phyloP scores from a whole-genome alignment of 1,284 basidiomycete genomes.

The Microbotryum saponariae region DNA sequence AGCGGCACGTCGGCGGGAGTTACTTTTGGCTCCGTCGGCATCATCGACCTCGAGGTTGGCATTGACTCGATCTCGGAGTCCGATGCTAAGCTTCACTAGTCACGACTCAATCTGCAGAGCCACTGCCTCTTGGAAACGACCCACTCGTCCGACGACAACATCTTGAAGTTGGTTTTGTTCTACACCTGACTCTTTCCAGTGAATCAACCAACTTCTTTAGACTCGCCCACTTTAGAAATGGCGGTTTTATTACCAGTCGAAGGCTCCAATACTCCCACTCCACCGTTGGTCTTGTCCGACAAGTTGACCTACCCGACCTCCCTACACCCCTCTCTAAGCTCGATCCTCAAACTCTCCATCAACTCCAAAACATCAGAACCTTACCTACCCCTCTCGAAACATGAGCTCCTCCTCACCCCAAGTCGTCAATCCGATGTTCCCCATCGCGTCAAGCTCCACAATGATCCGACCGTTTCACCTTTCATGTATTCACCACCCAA shows the following conservation, averaged over 20 bases:
- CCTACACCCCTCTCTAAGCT: not conserved
- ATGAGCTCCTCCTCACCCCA: conserved; percentile 1
- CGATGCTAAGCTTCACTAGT: too few species aligned
- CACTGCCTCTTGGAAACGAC: not conserved
- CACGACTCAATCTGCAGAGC: too few species aligned
- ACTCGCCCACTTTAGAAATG: not conserved
- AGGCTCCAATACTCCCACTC: not conserved
- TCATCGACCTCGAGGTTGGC: too few species aligned
- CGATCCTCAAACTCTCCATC: not conserved
- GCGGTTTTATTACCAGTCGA: not conserved
- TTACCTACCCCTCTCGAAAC: not conserved
- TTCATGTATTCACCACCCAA: not conserved
- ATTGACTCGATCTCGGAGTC: too few species aligned
- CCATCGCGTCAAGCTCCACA: not conserved
- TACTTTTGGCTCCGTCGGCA: too few species aligned
- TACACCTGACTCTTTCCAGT: not conserved
- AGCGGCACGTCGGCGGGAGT: too few species aligned
- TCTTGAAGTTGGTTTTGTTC: not conserved
- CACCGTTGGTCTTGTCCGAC: not conserved
- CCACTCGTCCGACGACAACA: not conserved
- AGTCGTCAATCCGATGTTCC: conserved; percentile 1
- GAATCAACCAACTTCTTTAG: too few species aligned
- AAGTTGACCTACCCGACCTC: not conserved
- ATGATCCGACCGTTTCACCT: conserved; percentile 1
- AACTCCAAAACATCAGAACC: not conserved